These are phyloP conservation scores for Tillandsia fasciculata DNA, from an alignment of 176 grass and related monocot species.

Conservation along the genomic window DNA sequence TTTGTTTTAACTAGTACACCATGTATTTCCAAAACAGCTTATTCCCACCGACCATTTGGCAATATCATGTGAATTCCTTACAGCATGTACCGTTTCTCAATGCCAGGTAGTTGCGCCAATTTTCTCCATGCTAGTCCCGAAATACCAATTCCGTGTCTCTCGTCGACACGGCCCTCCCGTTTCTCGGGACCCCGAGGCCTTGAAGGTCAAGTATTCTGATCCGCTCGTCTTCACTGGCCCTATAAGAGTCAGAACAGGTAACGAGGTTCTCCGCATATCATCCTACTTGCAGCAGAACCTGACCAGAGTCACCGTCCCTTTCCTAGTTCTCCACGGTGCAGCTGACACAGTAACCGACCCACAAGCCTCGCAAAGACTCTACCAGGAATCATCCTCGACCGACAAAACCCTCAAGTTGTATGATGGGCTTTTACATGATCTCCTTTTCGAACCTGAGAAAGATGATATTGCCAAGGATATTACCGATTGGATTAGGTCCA, in stretches of 20 bases:
- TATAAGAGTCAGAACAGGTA: constrained; percentile 73
- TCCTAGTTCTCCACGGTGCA: constrained; percentile 64
- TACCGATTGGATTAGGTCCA: constrained; percentile 45
- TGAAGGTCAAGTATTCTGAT: constrained; percentile 60
- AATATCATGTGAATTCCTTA: neutral
- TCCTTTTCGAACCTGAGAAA: constrained; percentile 68
- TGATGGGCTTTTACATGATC: constrained; percentile 53
- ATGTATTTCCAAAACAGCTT: neutral
- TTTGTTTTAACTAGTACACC: constrained; percentile 1
- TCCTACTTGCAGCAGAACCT: constrained; percentile 58
- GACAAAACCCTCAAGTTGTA: constrained; percentile 61
- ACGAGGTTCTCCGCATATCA: constrained; percentile 59
- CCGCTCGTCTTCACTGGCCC: constrained; percentile 77
- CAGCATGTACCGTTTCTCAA: constrained; percentile 14
- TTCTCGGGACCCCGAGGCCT: constrained; percentile 64
- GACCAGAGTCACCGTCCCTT: constrained; percentile 50
- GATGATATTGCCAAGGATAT: constrained; percentile 66
- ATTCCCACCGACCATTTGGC: no score
- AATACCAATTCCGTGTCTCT: constrained; percentile 54
- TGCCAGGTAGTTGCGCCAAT: constrained; percentile 62
- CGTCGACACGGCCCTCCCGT: constrained; percentile 49
- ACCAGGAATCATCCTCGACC: constrained; percentile 39
- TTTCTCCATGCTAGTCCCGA: constrained; percentile 53
- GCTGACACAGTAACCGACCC: constrained; percentile 59
- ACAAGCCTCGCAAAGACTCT: constrained; percentile 35